phyloP scores from a whole-genome alignment of 2,329 filamentous ascomycete species.

The Aspergillus fumigatus region DNA sequence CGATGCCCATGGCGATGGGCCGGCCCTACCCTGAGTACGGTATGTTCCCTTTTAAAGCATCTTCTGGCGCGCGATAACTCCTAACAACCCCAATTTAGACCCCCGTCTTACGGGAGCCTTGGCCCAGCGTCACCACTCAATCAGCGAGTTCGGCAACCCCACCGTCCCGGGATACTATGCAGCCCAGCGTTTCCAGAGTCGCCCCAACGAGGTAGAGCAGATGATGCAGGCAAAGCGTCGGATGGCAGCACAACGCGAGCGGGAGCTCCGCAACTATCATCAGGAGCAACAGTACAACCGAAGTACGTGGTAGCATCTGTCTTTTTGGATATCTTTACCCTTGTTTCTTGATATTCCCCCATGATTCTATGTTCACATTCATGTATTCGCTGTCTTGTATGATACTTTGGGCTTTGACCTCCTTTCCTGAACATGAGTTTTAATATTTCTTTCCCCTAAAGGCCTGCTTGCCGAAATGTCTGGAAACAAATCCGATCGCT shows the following conservation, averaged over 20 bases:
- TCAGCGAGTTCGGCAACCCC: slow-evolving; percentile 76
- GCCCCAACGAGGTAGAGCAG: slow-evolving; percentile 89
- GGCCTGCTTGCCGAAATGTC: slow-evolving; percentile 65
- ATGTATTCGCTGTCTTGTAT: slow-evolving; percentile 43
- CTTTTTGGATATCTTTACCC: slow-evolving; percentile 26
- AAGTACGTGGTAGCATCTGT: slow-evolving; percentile 61
- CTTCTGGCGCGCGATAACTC: slow-evolving; percentile 15
- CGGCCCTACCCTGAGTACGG: slow-evolving; percentile 57
- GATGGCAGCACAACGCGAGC: slow-evolving; percentile 98
- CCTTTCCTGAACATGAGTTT: slow-evolving; percentile 36
- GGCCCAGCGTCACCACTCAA: slow-evolving; percentile 73
- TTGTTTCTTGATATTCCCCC: slow-evolving; percentile 29
- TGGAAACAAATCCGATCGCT: slow-evolving; percentile 75
- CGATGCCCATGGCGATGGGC: slow-evolving; percentile 60
- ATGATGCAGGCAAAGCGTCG: slow-evolving; percentile 99
- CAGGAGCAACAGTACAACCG: slow-evolving; percentile 99
- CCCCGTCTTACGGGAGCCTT: slow-evolving; percentile 61
- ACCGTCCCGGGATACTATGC: slow-evolving; percentile 94
- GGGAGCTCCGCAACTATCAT: slow-evolving; percentile 98
- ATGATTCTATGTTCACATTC: slow-evolving; percentile 33
- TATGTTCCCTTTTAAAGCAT: slow-evolving; percentile 41
- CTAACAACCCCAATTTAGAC: slow-evolving; percentile 49
- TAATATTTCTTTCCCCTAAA: slow-evolving; percentile 43
- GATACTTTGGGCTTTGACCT: slow-evolving; percentile 35
- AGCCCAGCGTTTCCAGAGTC: slow-evolving; percentile 84